Percentiles rank a stretch among this genome's conserved stretches.
Evolutionary conservation across 768 basidiomycete genomes (phyloP).

Genomic region (Kwoniella dejecticola): DNA sequence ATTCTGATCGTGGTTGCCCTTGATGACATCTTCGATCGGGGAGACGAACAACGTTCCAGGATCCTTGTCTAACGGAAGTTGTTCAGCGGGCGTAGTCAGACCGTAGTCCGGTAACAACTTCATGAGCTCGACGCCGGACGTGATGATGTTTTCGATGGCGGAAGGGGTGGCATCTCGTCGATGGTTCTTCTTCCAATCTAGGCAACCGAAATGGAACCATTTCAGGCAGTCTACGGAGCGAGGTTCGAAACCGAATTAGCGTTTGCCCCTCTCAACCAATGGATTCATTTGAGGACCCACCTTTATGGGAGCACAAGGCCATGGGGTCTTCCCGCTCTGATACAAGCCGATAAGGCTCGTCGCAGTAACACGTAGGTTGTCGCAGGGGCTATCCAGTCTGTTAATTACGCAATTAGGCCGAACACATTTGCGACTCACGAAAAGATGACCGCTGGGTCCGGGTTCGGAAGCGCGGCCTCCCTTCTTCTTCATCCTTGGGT

Average conservation of each 20-base stretch:
- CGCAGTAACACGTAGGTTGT: constrained; percentile 21
- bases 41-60: neutral
- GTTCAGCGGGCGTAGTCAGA: neutral
- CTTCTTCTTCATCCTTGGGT: constrained; percentile 7
- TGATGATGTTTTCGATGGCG: neutral
- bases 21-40: neutral
- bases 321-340: constrained; percentile 12
- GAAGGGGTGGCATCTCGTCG: neutral
- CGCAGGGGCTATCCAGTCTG: constrained; percentile 7
- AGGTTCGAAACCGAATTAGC: too few species aligned
- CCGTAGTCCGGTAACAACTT: neutral
- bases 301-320: constrained; percentile 15
- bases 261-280: too few species aligned
- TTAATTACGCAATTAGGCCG: neutral
- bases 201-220: constrained; percentile 35
- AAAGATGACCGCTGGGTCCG: constrained; percentile 5
- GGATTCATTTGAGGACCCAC: constrained; percentile 1
- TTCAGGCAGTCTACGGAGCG: constrained; percentile 24
- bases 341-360: constrained; percentile 12
- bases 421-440: constrained; percentile 7
- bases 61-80: neutral
- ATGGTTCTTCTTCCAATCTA: constrained; percentile 7
- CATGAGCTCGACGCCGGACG: constrained; percentile 19
- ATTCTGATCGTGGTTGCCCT: too few species aligned
- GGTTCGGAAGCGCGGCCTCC: neutral